phyloP scores from a whole-genome alignment of 441 rosid genomes.

The Corymbia citriodora region DNA sequence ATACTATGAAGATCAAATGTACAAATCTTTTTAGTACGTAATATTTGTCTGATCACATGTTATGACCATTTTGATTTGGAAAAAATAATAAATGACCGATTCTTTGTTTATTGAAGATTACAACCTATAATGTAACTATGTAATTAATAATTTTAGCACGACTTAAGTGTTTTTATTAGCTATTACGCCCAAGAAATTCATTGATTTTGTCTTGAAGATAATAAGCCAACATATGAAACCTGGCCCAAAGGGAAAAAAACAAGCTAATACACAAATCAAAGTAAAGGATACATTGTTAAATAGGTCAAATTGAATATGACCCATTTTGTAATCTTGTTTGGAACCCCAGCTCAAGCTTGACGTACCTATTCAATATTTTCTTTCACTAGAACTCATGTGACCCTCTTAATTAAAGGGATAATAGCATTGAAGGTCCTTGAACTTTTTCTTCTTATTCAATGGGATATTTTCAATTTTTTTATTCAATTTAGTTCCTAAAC shows the following conservation, averaged over 20 bases:
- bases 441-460: too few relatives aligned
- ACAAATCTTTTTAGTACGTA: neutral
- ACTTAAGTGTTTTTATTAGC: too few relatives aligned
- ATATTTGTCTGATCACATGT: neutral
- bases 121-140: too few relatives aligned
- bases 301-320: accelerated
- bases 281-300: neutral
- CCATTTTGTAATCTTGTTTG: neutral
- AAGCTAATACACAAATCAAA: too few relatives aligned
- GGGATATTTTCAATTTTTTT: too few relatives aligned
- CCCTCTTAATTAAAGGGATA: neutral
- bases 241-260: accelerated
- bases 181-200: neutral
- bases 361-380: too few relatives aligned
- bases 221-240: neutral
- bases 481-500: neutral
- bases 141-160: too few relatives aligned
- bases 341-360: too few relatives aligned
- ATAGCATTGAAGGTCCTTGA: accelerated
- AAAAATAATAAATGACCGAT: too few relatives aligned
- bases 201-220: neutral
- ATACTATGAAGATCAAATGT: too few relatives aligned
- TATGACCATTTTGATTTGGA: too few relatives aligned
- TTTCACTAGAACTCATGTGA: too few relatives aligned
- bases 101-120: neutral